Evolutionary conservation across 306 rosid genomes (phyloP), one percentile per base, ranked within the genome.

Genomic region (Sphenostylis stenocarpa): DNA sequence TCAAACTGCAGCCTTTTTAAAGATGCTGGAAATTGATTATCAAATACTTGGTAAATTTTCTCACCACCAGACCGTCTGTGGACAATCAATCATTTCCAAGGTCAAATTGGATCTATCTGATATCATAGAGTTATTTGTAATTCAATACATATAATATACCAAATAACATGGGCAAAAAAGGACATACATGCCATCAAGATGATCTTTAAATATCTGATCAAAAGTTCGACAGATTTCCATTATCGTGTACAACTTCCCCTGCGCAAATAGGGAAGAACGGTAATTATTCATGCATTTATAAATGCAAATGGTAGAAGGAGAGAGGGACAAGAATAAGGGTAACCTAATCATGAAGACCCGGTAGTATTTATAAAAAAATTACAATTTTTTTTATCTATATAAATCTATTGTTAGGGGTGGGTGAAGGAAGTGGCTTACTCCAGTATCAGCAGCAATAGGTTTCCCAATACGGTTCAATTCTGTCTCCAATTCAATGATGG

Each of bases 1-100:
- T 95, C 98, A 86, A 95, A 95, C 77, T 95, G 97, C 78, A 95
- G 80, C 85, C 97, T 88, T 85, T 92, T 95, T 44, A 95, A 78
- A n/a, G 98, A 95, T 81, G 96, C 91, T 70, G 98, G 98, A 70
- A 95, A 96, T 78, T 95, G 98, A 84, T 88, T 90, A 73, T 95
- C 98, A 74, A 95, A 95, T 63, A 92, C 97, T 63, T 88, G 90
- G 90, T 90, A 95, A 68, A 92, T 83, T 83, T 89, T 95, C 78
- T 95, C 98, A 77, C 97, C 97, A 10, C 98, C 98, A 47, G 93
- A 82, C 17, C 91, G 93, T 86, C 98, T 95, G 92, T 51, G 49
- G 70, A 83, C n/a, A 73, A 73, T 53, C 39, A 77, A 47, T 6
- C 65, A 77, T 73, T 48, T 77, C 49, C 67, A 77, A 61, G 71